These are phyloP conservation scores for Hygrophoropsis aurantiaca DNA, from an alignment of 768 basidiomycete species.

Conservation along the genomic window DNA sequence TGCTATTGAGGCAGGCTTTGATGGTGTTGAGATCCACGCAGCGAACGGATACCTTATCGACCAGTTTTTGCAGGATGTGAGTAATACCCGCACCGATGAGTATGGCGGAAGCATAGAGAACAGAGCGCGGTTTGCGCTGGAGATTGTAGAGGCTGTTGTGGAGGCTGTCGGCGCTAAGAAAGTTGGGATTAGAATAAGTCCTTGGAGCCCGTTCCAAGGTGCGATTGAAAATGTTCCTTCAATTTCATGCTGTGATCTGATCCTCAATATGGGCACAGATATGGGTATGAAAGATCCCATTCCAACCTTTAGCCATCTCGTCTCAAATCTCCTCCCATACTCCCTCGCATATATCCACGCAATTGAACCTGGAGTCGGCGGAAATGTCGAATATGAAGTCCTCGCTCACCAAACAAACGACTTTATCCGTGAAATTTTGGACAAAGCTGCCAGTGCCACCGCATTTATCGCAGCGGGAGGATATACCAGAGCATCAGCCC, in stretches of 20 bases:
- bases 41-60: conserved; percentile 36
- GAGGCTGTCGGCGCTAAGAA: conserved; percentile 43
- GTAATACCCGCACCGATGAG: conserved; percentile 45
- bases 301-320: conserved; percentile 36
- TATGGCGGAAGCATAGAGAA: conserved; percentile 55
- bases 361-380: conserved; percentile 29
- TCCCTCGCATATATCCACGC: conserved; percentile 44
- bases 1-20: conserved; percentile 60
- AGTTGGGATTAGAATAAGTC: conserved; percentile 43
- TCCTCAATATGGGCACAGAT: conserved; percentile 21
- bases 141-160: conserved; percentile 42
- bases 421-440: conserved; percentile 27
- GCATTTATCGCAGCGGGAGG: not conserved
- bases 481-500: not conserved
- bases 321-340: conserved; percentile 28
- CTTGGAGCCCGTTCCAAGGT: conserved; percentile 38
- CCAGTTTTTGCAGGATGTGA: conserved; percentile 40
- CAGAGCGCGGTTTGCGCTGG: conserved; percentile 44
- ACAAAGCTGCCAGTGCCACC: not conserved
- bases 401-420: conserved; percentile 20
- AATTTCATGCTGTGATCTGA: not conserved
- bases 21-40: conserved; percentile 47
- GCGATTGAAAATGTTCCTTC: conserved; percentile 9
- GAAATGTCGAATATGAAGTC: conserved; percentile 1
- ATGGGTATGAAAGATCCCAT: conserved; percentile 35